These are phyloP conservation scores for Apiospora arundinis DNA, from an alignment of 2,329 filamentous ascomycete genomes.

Conservation along the genomic window DNA sequence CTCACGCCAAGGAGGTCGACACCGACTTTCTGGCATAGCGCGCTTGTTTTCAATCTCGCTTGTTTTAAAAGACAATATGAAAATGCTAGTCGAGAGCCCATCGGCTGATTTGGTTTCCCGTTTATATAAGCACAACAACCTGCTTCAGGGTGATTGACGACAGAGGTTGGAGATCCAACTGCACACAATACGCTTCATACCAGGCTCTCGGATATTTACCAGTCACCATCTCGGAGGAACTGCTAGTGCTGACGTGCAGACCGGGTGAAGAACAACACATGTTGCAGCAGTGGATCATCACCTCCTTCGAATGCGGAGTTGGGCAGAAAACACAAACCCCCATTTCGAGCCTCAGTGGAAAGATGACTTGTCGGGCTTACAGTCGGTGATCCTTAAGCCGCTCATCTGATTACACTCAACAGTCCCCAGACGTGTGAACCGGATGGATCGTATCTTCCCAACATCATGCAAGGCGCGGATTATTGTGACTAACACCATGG, in stretches of 20 bases:
- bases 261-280: not conserved
- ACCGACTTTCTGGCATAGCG: conserved; percentile 1
- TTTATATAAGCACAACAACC: not conserved
- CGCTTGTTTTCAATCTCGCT: conserved; percentile 10
- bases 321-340: not conserved
- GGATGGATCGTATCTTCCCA: not conserved
- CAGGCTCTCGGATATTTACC: not conserved
- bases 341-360: not conserved
- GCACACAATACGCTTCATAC: not conserved
- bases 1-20: not conserved
- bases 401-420: not conserved
- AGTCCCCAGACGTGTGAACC: not conserved
- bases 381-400: not conserved
- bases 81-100: not conserved
- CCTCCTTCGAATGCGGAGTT: not conserved
- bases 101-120: not conserved
- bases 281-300: not conserved
- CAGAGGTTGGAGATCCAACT: not conserved
- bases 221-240: not conserved
- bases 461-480: not conserved
- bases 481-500: not conserved
- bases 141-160: not conserved
- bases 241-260: not conserved
- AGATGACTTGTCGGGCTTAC: not conserved
- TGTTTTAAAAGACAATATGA: not conserved